Base-by-base conservation (phyloP, 345 rosid species). In the Acer negundo region DNA sequence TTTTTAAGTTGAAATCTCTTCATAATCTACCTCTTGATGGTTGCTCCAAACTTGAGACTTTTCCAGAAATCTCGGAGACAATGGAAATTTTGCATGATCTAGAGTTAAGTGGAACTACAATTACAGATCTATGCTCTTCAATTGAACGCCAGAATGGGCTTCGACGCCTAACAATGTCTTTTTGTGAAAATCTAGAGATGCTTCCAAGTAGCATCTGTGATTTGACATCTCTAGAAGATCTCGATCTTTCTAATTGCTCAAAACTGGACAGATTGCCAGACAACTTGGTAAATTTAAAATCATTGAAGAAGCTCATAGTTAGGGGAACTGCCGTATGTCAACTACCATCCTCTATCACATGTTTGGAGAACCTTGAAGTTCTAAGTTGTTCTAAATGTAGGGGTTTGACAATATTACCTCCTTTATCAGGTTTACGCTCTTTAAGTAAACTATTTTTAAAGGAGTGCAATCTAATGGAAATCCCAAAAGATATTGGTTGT, bases 361-460 rank as follows among this genome's bases (percentile, higher is more conserved):
- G 2, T 26, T 26, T 26, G 28, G 28, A 26, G 28, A 26, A n/a
- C n/a, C n/a, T n/a, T 31, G 35, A 31, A 31, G 0, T 0, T 2
- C 4, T 31, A 31, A 3, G 3, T 31, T 31, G 35, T 31, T 31
- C 5, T 31, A 0, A 31, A 31, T 31, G 35, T 4, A 31, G 35
- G 35, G 4, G 5, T 31, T 31, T 31, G 35, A 31, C 35, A 31
- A 31, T 3, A 31, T 31, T 31, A 31, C 35, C 35, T 31, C 35
- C 35, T 31, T 31, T 31, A 31, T 3, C 35, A 0, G 35, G 35
- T 31, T 31, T 31, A 31, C 4, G 35, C 35, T 31, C 35, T 31
- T 3, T 31, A 31, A 31, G 4, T 0, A 3, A 0, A 3, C 35
- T 31, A 3, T 0, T 0, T 31, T 3, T 3, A 31, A 31, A 31